These are phyloP conservation scores for Sporothrix brasiliensis DNA, from an alignment of 2,329 filamentous ascomycete genomes.

Conservation along the genomic window DNA sequence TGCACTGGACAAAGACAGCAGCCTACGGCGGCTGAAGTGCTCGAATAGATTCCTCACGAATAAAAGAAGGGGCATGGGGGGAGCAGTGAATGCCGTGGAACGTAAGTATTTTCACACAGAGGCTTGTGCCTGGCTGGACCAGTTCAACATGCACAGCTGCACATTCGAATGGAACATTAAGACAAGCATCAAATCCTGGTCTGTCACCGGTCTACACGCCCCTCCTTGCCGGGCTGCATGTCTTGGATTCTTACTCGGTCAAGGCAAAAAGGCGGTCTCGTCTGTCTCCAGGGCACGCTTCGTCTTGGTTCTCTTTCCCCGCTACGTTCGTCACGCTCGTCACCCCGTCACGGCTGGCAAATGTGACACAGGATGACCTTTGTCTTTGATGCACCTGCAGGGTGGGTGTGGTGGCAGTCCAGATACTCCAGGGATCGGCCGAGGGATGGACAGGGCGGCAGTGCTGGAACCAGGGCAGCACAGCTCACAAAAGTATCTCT, in stretches of 20 bases:
- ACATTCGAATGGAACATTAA: conserved; percentile 5
- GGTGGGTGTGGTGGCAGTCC: conserved; percentile 13
- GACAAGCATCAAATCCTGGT: conserved; percentile 8
- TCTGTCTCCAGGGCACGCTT: neutral
- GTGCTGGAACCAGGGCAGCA: neutral
- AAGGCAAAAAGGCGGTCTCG: neutral
- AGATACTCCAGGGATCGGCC: neutral
- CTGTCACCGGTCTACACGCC: conserved; percentile 2
- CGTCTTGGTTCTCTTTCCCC: neutral
- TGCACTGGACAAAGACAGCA: neutral
- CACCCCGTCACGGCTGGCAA: neutral
- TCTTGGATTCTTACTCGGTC: conserved; percentile 8
- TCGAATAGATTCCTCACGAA: neutral
- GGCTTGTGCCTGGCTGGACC: neutral
- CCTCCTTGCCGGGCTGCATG: conserved; percentile 11
- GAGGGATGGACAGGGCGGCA: conserved; percentile 12
- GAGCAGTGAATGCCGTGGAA: neutral
- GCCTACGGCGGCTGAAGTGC: neutral
- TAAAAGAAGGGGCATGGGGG: neutral
- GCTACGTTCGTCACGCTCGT: neutral
- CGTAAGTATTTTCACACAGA: neutral
- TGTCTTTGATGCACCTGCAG: neutral
- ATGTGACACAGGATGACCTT: neutral
- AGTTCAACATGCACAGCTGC: neutral
- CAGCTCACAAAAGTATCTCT: neutral